Evolutionary conservation across 2,329 filamentous ascomycete genomes (phyloP).

Genomic region (Penicillium rolfsii): DNA sequence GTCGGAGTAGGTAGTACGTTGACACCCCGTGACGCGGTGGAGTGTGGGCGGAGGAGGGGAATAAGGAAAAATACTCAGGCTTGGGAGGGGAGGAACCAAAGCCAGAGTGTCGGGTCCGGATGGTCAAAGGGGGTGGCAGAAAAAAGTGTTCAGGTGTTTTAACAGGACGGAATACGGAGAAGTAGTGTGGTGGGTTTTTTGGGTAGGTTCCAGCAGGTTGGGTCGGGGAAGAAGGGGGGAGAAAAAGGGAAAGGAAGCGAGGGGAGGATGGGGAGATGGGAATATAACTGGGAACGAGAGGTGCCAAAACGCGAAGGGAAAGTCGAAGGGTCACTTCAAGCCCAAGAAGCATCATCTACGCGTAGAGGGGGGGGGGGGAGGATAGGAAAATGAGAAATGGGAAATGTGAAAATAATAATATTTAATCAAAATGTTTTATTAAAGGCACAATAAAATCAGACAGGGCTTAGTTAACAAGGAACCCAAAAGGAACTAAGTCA

Average conservation of each 20-base stretch:
- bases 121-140: constrained; percentile 6
- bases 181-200: neutral
- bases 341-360: neutral
- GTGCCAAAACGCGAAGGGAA: neutral
- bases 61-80: neutral
- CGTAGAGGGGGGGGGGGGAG: neutral
- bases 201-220: constrained; percentile 10
- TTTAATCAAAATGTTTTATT: neutral
- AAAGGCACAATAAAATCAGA: neutral
- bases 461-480: no score
- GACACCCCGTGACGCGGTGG: constrained; percentile 3
- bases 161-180: no score
- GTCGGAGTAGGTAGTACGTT: neutral
- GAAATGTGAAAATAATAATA: neutral
- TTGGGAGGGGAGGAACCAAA: constrained; percentile 10
- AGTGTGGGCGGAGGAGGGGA: constrained; percentile 1
- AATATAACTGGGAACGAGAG: constrained; percentile 12
- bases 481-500: no score
- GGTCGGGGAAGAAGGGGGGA: constrained; percentile 13
- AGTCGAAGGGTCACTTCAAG: neutral
- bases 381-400: neutral
- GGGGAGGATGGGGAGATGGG: constrained; percentile 7
- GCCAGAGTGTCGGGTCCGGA: constrained; percentile 29
- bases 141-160: neutral
- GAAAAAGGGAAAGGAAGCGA: constrained; percentile 8